Percentiles rank a stretch among this genome's conserved stretches.
Conservation (phyloP, 129 eudicot species). For the Logfia minima region DNA sequence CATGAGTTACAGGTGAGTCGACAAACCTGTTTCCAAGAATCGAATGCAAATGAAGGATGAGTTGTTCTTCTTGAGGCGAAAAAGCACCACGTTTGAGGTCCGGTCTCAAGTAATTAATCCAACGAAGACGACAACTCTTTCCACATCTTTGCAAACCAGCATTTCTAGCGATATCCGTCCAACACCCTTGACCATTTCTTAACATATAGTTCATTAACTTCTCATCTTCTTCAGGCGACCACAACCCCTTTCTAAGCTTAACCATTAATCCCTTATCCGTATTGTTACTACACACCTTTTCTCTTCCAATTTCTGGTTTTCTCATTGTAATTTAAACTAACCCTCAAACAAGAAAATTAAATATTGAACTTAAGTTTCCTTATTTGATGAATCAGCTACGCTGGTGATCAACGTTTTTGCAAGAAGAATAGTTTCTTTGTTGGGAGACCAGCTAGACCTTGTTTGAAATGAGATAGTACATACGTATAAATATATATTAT, state of each 20-base stretch:
- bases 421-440: neutral
- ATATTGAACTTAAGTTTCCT: conserved; percentile 21
- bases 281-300: conserved; percentile 22
- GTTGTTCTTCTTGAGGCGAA: conserved; percentile 71
- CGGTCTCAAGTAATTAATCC: conserved; percentile 87
- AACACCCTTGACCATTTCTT: conserved; percentile 84
- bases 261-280: neutral
- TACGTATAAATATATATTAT: conserved; percentile 21
- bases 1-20: neutral
- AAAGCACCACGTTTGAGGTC: conserved; percentile 89
- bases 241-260: conserved; percentile 77
- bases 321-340: conserved; percentile 42
- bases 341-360: conserved; percentile 10
- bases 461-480: conserved; percentile 33
- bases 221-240: conserved; percentile 97
- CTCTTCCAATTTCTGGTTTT: conserved; percentile 56
- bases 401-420: neutral
- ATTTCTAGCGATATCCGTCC: conserved; percentile 87
- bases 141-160: conserved; percentile 83
- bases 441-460: conserved; percentile 23
- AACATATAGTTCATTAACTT: conserved; percentile 80
- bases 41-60: conserved; percentile 79
- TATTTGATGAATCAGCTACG: neutral
- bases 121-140: conserved; percentile 84
- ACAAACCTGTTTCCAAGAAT: conserved; percentile 82